Evolutionary conservation across 163 green algal genomes (phyloP).

Genomic region (Scenedesmus sp.): DNA sequence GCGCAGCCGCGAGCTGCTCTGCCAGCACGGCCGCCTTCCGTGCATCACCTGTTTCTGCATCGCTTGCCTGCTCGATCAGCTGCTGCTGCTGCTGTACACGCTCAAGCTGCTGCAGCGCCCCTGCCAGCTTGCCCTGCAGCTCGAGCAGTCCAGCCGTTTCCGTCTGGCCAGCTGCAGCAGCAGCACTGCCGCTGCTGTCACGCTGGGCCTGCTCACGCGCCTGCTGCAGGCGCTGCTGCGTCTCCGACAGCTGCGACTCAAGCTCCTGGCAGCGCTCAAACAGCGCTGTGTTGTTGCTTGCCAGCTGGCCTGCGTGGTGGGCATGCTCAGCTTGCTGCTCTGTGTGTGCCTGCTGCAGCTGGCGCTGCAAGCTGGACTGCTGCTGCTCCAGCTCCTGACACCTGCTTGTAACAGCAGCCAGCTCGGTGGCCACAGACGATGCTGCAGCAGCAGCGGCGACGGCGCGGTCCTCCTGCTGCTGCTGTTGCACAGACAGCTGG

Average conservation of each 20-base stretch:
- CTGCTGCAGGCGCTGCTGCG: slow-evolving; percentile 16
- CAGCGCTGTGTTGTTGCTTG: slow-evolving; percentile 38
- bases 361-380: neutral
- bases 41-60: neutral
- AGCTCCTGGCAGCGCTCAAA: slow-evolving; percentile 44
- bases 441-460: neutral
- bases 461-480: neutral
- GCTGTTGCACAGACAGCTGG: slow-evolving; percentile 18
- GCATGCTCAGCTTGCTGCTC: neutral
- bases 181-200: neutral
- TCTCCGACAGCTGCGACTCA: neutral
- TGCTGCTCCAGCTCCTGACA: slow-evolving; percentile 10
- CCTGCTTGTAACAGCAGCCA: neutral
- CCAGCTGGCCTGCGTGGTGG: slow-evolving; percentile 32
- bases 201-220: slow-evolving; percentile 2
- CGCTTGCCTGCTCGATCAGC: neutral
- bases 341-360: slow-evolving; percentile 2
- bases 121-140: slow-evolving; percentile 13
- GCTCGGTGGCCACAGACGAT: neutral
- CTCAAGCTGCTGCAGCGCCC: slow-evolving; percentile 27
- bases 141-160: neutral
- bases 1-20: neutral
- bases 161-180: neutral
- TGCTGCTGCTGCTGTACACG: slow-evolving; percentile 13
- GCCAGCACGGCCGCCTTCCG: neutral